phyloP scores from a whole-genome alignment of 345 rosid species.

The Sonneratia alba region DNA sequence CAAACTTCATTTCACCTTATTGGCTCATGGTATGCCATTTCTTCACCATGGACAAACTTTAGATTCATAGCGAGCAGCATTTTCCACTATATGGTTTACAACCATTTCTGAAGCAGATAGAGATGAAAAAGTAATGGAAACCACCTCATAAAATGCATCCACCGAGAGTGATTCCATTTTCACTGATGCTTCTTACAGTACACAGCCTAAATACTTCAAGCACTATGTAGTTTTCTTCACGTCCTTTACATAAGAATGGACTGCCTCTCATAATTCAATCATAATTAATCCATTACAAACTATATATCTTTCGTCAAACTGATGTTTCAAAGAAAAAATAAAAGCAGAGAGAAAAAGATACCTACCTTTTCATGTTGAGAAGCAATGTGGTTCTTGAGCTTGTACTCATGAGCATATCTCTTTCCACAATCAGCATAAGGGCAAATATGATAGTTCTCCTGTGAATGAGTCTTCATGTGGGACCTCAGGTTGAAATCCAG shows the following conservation, averaged over 20 bases:
- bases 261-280: not conserved
- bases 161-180: too few species aligned
- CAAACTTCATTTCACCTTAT: too few species aligned
- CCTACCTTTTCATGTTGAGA: conserved; percentile 83
- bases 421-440: conserved; percentile 88
- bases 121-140: not conserved
- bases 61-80: not conserved
- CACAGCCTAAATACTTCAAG: too few species aligned
- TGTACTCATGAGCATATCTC: conserved; percentile 98
- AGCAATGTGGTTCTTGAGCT: conserved; percentile 76
- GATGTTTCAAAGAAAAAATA: not conserved
- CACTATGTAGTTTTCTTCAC: too few species aligned
- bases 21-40: too few species aligned
- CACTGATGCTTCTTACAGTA: too few species aligned
- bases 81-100: not conserved
- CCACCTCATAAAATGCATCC: not conserved
- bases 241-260: not conserved
- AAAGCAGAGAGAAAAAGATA: not conserved
- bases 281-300: too few species aligned
- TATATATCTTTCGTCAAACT: not conserved
- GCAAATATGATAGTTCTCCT: conserved; percentile 93
- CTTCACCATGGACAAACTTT: too few species aligned
- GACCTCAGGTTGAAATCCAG: conserved; percentile 95
- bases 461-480: conserved; percentile 98
- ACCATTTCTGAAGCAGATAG: not conserved